Evolutionary conservation across 257 asterid species (phyloP).

Genomic region (Jasminum sambac): DNA sequence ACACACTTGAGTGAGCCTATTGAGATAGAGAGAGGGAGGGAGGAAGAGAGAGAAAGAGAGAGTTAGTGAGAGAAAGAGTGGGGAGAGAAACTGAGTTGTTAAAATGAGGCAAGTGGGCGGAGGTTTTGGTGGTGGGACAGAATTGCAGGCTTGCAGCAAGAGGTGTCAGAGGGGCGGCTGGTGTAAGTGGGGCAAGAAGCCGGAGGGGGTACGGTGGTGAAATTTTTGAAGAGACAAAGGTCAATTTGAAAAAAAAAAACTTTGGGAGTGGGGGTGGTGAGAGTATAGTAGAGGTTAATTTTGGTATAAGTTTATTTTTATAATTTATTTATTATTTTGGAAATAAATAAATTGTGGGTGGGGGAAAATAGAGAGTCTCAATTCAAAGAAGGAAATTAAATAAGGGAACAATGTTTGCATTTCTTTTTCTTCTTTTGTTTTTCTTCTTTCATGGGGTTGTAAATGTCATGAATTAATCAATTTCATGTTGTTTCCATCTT

Average conservation of each 20-base stretch:
- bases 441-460: conserved; percentile 43
- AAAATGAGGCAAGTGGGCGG: conserved; percentile 36
- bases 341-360: conserved; percentile 41
- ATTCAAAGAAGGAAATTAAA: conserved; percentile 11
- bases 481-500: conserved; percentile 17
- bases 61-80: not conserved
- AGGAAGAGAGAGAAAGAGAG: conserved; percentile 7
- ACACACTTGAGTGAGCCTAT: not conserved
- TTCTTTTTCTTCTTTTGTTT: conserved; percentile 25
- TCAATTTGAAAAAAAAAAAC: not conserved
- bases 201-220: conserved; percentile 31
- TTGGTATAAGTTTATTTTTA: conserved; percentile 32
- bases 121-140: conserved; percentile 29
- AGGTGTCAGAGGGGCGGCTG: conserved; percentile 42
- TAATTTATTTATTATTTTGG: conserved; percentile 55
- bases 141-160: conserved; percentile 33
- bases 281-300: conserved; percentile 25
- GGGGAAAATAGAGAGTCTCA: conserved; percentile 26
- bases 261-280: conserved; percentile 13
- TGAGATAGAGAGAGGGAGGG: conserved; percentile 3
- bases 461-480: conserved; percentile 46
- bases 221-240: conserved; percentile 22
- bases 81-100: not conserved
- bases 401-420: conserved; percentile 26
- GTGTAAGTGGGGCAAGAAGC: conserved; percentile 29